A percentile compares a stretch with the other conserved stretches of the same genome.
Evolutionary conservation across 169 alveolate species (phyloP).

Genomic region (Eimeria brunetti): DNA sequence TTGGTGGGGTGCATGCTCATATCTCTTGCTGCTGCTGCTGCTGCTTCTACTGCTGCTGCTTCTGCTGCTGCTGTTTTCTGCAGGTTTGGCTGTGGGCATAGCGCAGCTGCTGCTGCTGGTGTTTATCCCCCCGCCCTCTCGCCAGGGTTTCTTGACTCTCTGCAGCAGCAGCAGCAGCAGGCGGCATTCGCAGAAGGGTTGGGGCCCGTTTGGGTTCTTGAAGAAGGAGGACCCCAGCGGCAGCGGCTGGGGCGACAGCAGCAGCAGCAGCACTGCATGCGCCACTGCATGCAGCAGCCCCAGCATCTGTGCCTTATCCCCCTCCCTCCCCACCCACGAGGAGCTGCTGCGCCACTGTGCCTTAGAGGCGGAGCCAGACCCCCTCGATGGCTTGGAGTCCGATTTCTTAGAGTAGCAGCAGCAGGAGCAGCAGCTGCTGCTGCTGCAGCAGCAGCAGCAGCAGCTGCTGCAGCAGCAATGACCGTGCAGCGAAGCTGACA

Average conservation of each 20-base stretch:
- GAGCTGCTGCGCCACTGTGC: slow-evolving; percentile 35
- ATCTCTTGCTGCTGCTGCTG: not conserved
- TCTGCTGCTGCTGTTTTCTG: not conserved
- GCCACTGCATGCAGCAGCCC: not conserved
- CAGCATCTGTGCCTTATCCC: not conserved
- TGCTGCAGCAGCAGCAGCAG: slow-evolving; percentile 22
- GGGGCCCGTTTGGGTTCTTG: not conserved
- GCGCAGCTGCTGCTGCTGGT: slow-evolving; percentile 46
- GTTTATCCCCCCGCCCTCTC: slow-evolving; percentile 32
- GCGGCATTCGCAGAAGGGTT: not conserved
- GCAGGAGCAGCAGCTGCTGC: not conserved
- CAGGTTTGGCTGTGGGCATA: slow-evolving; percentile 29
- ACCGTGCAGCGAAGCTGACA: not conserved
- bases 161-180: slow-evolving; percentile 30
- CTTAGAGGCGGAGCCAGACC: not conserved
- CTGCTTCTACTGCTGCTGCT: not conserved
- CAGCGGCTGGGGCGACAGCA: not conserved
- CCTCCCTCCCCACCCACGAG: slow-evolving; percentile 34
- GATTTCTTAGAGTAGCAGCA: not conserved
- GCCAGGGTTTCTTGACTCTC: slow-evolving; percentile 22
- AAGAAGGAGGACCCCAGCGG: not conserved
- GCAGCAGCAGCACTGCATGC: slow-evolving; percentile 1
- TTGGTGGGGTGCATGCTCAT: not conserved
- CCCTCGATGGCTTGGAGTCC: not conserved
- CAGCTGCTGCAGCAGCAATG: not conserved